Evolutionary conservation across 2,329 filamentous ascomycete species (phyloP), one percentile per base, ranked within the genome.

Genomic region (Fusarium duplospermum): DNA sequence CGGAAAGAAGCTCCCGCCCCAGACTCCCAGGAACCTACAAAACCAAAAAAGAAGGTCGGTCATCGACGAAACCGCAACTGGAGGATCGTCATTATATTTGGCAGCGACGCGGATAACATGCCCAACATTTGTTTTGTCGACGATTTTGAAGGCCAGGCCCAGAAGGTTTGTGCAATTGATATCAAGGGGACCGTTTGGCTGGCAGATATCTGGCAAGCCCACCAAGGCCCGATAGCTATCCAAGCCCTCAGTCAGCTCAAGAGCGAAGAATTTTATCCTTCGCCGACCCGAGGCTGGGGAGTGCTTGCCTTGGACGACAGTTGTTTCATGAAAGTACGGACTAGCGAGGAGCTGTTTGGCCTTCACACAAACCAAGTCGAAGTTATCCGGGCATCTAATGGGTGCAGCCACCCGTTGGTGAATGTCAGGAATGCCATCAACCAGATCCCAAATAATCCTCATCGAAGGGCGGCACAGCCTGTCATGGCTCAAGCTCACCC

Each of bases 51-150:
- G 11, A 62, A 40, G 58, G 79, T 79, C 11, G 81, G 88, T 10
- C 82, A 81, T 35, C 78, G 76, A 36, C 84, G 89, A 59, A 81
- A 83, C 35, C 81, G 85, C 6, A 86, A 85, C 64, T 89, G 87
- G 87, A 84, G 85, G 56, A 86, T 90, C 27, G 76, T 88, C 2
- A 76, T 90, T 5, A 78, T 82, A 3, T 81, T 88, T 1, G 83
- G 83, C 1, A 36, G 20, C 0, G 56, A 67, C 0, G 86, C 85
- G 0, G 72, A 80, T 38, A 90, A 91, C 54, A 83, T 90, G 2
- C 89, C 89, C 7, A 88, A 85, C 62, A 79, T 91, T n/a, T 81
- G 84, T 29, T 89, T 91, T 70, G 76, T 84, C 59, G 85, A 86
- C 62, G 83, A 88, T 66, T 71, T 80, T 1, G 45, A 82, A 2